Evolutionary conservation across 2,329 filamentous ascomycete species (phyloP).

Genomic region (Fusarium gaditjirri): DNA sequence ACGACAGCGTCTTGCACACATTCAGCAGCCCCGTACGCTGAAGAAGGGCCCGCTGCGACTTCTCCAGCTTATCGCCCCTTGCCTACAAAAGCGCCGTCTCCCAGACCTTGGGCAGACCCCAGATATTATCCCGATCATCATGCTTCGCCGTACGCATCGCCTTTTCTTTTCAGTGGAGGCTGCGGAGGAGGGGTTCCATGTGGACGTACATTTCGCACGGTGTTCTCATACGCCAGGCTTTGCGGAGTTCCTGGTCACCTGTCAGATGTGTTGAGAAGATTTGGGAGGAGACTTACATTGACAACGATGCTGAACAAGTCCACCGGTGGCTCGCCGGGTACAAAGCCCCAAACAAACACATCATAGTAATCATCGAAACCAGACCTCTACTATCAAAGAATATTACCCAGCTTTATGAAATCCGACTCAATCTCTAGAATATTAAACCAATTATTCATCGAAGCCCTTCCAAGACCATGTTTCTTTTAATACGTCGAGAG

Average conservation of each 20-base stretch:
- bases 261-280: background rate
- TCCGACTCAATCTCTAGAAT: constrained; percentile 38
- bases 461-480: constrained; percentile 40
- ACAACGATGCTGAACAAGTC: constrained; percentile 36
- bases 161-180: constrained; percentile 35
- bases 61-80: background rate
- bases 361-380: constrained; percentile 46
- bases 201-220: constrained; percentile 39
- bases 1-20: background rate
- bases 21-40: constrained; percentile 7
- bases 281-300: constrained; percentile 2
- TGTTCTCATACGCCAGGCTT: constrained; percentile 40
- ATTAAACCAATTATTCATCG: constrained; percentile 43
- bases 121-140: constrained; percentile 26
- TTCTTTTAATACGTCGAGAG: constrained; percentile 44
- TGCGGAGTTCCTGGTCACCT: constrained; percentile 39
- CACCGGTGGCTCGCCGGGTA: constrained; percentile 25
- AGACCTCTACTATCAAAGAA: constrained; percentile 43
- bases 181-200: constrained; percentile 37
- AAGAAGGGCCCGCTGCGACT: constrained; percentile 17
- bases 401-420: constrained; percentile 41
- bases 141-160: constrained; percentile 6
- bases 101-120: constrained; percentile 40
- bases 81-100: constrained; percentile 32
- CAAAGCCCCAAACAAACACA: constrained; percentile 45